phyloP scores from a whole-genome alignment of 1,284 basidiomycete genomes.

The Fomitopsis schrenkii region DNA sequence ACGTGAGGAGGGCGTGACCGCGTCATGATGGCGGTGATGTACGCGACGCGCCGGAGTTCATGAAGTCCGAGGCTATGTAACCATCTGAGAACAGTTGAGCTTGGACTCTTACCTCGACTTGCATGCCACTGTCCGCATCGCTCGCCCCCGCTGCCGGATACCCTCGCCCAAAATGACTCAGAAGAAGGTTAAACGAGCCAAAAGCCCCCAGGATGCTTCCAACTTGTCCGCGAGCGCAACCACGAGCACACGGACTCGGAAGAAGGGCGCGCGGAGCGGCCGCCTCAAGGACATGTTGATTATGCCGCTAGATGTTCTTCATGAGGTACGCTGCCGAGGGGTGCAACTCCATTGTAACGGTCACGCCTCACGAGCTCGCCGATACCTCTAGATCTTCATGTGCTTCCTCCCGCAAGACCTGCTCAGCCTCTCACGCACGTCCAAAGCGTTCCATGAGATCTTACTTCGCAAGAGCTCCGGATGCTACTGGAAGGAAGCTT shows the following conservation, averaged over 20 bases:
- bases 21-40: no score
- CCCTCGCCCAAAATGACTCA: neutral
- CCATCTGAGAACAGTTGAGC: no score
- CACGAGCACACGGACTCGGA: no score
- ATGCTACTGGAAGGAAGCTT: neutral
- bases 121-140: no score
- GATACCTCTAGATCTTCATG: neutral
- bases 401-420: neutral
- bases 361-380: neutral
- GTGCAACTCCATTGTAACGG: neutral
- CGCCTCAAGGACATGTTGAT: neutral
- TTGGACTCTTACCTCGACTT: no score
- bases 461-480: neutral
- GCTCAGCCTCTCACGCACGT: neutral
- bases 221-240: neutral
- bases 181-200: neutral
- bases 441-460: neutral
- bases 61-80: no score
- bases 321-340: neutral
- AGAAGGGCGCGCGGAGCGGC: neutral
- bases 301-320: neutral
- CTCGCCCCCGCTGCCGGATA: no score
- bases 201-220: neutral
- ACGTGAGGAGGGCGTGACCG: no score
- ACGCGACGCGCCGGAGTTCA: no score